Evolutionary conservation across 2,329 filamentous ascomycete genomes (phyloP).

Genomic region (Hypoxylon sp.): DNA sequence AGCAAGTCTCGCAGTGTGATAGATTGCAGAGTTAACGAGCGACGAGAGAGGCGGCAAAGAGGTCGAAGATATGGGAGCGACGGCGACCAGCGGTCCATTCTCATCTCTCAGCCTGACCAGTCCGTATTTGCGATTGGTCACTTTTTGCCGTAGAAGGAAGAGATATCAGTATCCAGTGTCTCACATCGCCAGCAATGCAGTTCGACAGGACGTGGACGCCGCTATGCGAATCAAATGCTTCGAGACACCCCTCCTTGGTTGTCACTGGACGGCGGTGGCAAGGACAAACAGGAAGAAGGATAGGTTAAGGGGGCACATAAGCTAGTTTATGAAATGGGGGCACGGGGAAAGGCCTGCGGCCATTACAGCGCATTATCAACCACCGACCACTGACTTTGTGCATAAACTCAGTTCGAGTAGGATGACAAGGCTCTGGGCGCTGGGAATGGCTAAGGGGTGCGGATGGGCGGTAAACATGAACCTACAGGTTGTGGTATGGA

Average conservation of each 20-base stretch:
- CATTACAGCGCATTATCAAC: conserved; percentile 51
- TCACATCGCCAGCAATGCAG: conserved; percentile 53
- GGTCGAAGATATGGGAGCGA: conserved; percentile 36
- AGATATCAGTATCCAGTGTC: conserved; percentile 45
- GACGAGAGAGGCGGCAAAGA: conserved; percentile 36
- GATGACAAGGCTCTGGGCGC: conserved; percentile 27
- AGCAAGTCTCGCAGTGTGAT: conserved; percentile 28
- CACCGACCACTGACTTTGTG: conserved; percentile 44
- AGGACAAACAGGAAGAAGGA: conserved; percentile 41
- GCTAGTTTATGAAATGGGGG: conserved; percentile 47
- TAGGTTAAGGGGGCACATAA: conserved; percentile 36
- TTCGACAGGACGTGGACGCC: conserved; percentile 43
- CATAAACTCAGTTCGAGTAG: conserved; percentile 31
- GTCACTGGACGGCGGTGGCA: conserved; percentile 43
- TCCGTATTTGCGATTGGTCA: conserved; percentile 33
- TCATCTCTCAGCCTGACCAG: conserved; percentile 29
- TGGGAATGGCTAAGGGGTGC: conserved; percentile 10
- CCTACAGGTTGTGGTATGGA: conserved; percentile 9
- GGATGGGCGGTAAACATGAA: conserved; percentile 39
- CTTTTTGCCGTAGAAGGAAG: conserved; percentile 41
- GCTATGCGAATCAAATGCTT: conserved; percentile 41
- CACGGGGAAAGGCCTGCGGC: conserved; percentile 44
- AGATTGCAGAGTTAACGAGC: conserved; percentile 41
- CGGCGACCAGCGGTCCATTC: conserved; percentile 47
- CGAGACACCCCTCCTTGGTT: conserved; percentile 31